Evolutionary conservation across 345 rosid species (phyloP).

Genomic region (Arabis alpina): DNA sequence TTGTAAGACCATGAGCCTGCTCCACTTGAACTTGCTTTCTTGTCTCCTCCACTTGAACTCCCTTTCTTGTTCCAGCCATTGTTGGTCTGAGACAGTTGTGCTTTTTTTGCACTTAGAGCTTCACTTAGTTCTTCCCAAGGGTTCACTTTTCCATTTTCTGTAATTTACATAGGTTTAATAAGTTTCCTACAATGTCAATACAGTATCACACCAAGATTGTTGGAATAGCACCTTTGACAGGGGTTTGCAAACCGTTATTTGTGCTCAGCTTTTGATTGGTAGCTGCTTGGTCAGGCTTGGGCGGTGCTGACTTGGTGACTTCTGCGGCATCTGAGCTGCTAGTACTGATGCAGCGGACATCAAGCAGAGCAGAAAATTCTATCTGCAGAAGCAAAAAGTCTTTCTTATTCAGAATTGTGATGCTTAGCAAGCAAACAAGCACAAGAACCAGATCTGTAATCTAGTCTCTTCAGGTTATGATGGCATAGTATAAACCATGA

Average conservation of each 20-base stretch:
- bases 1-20: slow-evolving; percentile 62
- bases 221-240: slow-evolving; percentile 53
- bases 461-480: not conserved
- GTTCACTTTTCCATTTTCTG: slow-evolving; percentile 59
- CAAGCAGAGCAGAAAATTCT: slow-evolving; percentile 69
- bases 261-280: slow-evolving; percentile 36
- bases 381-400: slow-evolving; percentile 54
- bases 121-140: slow-evolving; percentile 78
- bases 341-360: slow-evolving; percentile 61
- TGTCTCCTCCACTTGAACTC: slow-evolving; percentile 53
- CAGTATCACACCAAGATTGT: not conserved
- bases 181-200: slow-evolving; percentile 6
- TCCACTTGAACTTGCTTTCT: slow-evolving; percentile 54
- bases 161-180: slow-evolving; percentile 16
- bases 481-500: slow-evolving; percentile 20
- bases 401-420: slow-evolving; percentile 12
- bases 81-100: slow-evolving; percentile 58
- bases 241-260: slow-evolving; percentile 40
- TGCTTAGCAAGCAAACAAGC: slow-evolving; percentile 20
- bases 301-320: slow-evolving; percentile 18
- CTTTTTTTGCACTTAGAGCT: slow-evolving; percentile 70
- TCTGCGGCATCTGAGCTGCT: slow-evolving; percentile 42
- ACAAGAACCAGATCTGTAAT: slow-evolving; percentile 25
- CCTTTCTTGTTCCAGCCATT: slow-evolving; percentile 58
- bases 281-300: slow-evolving; percentile 34